Conservation (phyloP, 257 asterid species). For the Przewalskia tangutica region DNA sequence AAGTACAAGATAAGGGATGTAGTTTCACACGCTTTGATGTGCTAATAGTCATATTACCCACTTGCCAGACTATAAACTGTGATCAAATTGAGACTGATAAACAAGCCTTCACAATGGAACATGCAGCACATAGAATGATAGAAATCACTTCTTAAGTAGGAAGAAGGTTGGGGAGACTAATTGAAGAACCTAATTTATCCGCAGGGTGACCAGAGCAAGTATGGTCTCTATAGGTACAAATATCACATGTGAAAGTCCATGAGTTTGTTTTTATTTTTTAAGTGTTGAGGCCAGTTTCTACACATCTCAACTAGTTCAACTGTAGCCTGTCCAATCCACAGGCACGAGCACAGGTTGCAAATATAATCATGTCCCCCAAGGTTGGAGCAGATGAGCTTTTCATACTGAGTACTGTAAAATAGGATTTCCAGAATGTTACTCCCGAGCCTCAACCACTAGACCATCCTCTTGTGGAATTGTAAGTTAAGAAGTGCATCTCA, state of each 20-base stretch:
- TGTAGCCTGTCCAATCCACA: background rate
- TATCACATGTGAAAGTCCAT: background rate
- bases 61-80: background rate
- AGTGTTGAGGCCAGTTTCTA: background rate
- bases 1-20: background rate
- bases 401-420: background rate
- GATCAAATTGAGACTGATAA: background rate
- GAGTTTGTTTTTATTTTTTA: background rate
- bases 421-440: background rate
- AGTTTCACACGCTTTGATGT: background rate
- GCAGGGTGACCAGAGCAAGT: background rate
- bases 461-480: background rate
- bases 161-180: background rate
- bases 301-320: background rate
- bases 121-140: background rate
- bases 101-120: background rate
- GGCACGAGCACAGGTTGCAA: background rate
- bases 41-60: background rate
- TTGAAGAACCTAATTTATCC: background rate
- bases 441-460: background rate
- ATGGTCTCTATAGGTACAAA: background rate
- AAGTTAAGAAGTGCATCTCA: background rate
- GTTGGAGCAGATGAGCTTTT: background rate
- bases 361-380: background rate
- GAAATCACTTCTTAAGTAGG: background rate